Base-by-base conservation (phyloP, 768 basidiomycete genomes). In the Serendipita vermifera region DNA sequence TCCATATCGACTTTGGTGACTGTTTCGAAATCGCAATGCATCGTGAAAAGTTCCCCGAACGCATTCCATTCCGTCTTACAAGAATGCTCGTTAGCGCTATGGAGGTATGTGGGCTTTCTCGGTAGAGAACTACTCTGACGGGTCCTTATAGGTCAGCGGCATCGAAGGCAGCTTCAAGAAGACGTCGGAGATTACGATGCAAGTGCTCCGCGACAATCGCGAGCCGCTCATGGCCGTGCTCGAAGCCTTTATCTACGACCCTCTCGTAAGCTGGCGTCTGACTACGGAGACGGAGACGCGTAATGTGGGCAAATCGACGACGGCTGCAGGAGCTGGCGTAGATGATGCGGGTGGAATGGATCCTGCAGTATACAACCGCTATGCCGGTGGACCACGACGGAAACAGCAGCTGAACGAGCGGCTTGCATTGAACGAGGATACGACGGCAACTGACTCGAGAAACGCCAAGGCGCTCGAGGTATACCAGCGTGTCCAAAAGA, bases 31-130 rank as follows among this genome's bases (percentile, higher is more conserved):
- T 72, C 33, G 71, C 72, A 4, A 70, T 71, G 64, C 67, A 68
- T 26, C 64, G 70, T 60, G 71, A 72, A 57, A 75, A 76, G 65
- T 75, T 71, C 61, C 75, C 75, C 6, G 75, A 76, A 61, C 71
- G 71, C 58, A 71, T 76, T n/a, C 75, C 75, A 0, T 76, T 76
- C 72, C 70, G 75, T 13, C 68, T 76, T 40, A 76, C 75, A 7
- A 64, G 75, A 22, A 76, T 76, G 75, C 68, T 76, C 56, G 71
- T 71, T 9, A 71, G 73, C 58, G 75, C 75, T 5, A 76, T 76
- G 75, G 75, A 76, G 63, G 73, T 72, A 31, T 51, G 69, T 64
- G 13, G 9, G 14, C 13, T 22, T 22, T 32, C 22, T 6, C 32
- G 46, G 15, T 9, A 11, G 3, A 5, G 41, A 33, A 22, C 20